Evolutionary conservation across 2,329 filamentous ascomycete species (phyloP).

Genomic region (Teratosphaeriaceae sp.): DNA sequence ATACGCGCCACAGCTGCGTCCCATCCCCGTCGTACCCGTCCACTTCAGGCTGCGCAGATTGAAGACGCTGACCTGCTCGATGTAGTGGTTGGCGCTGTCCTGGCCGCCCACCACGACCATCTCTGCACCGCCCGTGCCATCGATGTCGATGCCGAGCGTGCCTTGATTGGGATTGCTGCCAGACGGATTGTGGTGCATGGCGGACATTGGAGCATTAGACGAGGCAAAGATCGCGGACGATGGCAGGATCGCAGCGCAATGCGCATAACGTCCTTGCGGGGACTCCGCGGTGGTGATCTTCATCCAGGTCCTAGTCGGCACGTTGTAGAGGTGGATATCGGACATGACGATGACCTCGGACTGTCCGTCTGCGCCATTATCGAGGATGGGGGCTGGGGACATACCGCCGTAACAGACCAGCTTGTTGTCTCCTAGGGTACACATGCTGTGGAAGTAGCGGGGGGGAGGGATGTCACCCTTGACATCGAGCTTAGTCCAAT

Average conservation of each 20-base stretch:
- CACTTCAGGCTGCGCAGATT: slow-evolving; percentile 92
- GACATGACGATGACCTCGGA: slow-evolving; percentile 82
- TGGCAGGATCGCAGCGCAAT: slow-evolving; percentile 87
- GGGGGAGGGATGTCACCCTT: slow-evolving; percentile 81
- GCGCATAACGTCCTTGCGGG: slow-evolving; percentile 90
- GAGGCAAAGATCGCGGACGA: slow-evolving; percentile 85
- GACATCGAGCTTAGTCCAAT: slow-evolving; percentile 88
- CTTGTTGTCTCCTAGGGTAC: slow-evolving; percentile 86
- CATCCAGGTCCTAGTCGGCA: slow-evolving; percentile 75
- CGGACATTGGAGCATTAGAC: slow-evolving; percentile 72
- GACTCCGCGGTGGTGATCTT: slow-evolving; percentile 66
- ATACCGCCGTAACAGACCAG: slow-evolving; percentile 97
- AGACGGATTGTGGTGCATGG: slow-evolving; percentile 82
- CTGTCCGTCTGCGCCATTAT: slow-evolving; percentile 62
- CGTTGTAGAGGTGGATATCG: slow-evolving; percentile 93
- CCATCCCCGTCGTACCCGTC: slow-evolving; percentile 81
- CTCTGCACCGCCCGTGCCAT: slow-evolving; percentile 86
- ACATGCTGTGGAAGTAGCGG: slow-evolving; percentile 96
- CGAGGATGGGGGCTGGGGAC: slow-evolving; percentile 59
- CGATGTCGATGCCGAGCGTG: slow-evolving; percentile 77
- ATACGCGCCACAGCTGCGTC: slow-evolving; percentile 92
- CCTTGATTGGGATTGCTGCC: slow-evolving; percentile 81
- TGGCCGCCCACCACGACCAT: slow-evolving; percentile 97
- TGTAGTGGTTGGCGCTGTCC: slow-evolving; percentile 97
- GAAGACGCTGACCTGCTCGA: slow-evolving; percentile 97